Conservation (phyloP, 768 basidiomycete species). For the Udeniomyces megalosporus region DNA sequence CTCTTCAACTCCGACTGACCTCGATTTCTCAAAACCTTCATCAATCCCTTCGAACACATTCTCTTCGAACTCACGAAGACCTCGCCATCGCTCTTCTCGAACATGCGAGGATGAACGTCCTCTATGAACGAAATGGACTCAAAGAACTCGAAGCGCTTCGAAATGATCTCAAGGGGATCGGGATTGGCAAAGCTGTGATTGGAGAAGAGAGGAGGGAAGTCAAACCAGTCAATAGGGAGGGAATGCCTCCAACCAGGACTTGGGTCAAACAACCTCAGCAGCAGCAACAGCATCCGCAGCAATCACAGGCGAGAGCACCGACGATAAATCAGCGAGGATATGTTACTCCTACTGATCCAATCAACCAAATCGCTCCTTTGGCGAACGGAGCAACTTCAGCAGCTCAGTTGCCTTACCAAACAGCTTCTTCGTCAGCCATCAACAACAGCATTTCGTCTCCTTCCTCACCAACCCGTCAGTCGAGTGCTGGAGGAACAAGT, state of each 20-base stretch:
- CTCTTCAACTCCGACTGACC: constrained; percentile 65
- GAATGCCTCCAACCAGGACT: constrained; percentile 34
- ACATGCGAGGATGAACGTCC: constrained; percentile 76
- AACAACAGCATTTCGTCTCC: no score
- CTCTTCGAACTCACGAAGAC: constrained; percentile 75
- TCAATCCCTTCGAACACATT: constrained; percentile 66
- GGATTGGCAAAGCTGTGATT: constrained; percentile 35
- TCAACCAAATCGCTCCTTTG: background rate
- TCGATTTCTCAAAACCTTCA: constrained; percentile 91
- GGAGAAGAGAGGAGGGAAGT: constrained; percentile 33
- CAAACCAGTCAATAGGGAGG: constrained; percentile 38
- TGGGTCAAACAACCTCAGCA: constrained; percentile 35
- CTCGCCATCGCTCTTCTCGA: constrained; percentile 77
- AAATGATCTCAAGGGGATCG: constrained; percentile 43
- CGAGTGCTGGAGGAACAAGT: no score
- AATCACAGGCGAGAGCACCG: background rate
- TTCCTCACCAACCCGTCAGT: no score
- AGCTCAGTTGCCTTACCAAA: no score
- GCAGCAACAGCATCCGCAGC: constrained; percentile 16
- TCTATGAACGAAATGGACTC: constrained; percentile 78
- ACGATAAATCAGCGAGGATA: no score
- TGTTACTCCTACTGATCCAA: no score
- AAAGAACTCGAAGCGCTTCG: constrained; percentile 73
- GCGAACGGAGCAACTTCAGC: background rate
- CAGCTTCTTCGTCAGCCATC: no score